phyloP scores from a whole-genome alignment of 805 yeast species.

The Soucietia sequanensis region DNA sequence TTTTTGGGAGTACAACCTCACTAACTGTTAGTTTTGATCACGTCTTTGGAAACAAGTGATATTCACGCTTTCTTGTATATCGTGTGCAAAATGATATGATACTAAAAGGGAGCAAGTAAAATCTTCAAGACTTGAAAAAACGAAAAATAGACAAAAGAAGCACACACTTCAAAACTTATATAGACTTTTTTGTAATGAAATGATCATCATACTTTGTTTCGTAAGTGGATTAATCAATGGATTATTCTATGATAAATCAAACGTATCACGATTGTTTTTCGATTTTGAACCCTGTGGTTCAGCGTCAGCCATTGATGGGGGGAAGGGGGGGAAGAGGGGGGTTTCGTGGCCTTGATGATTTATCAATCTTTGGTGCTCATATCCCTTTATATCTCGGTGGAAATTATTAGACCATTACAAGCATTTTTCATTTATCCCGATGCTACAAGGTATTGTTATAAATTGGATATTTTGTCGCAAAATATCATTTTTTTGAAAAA shows the following conservation, averaged over 20 bases:
- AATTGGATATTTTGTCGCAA: slow-evolving; percentile 63
- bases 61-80: too few relatives aligned
- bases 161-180: too few relatives aligned
- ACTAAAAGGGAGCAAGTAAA: too few relatives aligned
- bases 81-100: too few relatives aligned
- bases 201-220: slow-evolving; percentile 65
- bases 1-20: too few relatives aligned
- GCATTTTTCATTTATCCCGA: slow-evolving; percentile 76
- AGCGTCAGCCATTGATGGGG: slow-evolving; percentile 61
- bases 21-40: too few relatives aligned
- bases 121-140: too few relatives aligned
- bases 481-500: too few relatives aligned
- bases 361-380: slow-evolving; percentile 80
- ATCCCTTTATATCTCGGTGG: slow-evolving; percentile 75
- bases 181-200: too few relatives aligned
- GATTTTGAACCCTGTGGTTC: slow-evolving; percentile 63
- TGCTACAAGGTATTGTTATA: slow-evolving; percentile 64
- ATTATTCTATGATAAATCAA: slow-evolving; percentile 45
- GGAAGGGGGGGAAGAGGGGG: too few relatives aligned
- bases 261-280: slow-evolving; percentile 51
- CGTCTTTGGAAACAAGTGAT: too few relatives aligned
- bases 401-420: slow-evolving; percentile 73
- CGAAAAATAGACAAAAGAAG: too few relatives aligned
- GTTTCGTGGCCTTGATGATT: slow-evolving; percentile 69
- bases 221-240: slow-evolving; percentile 73